Base-by-base conservation (phyloP, 768 basidiomycete genomes). In the Pleurotus cornucopiae region DNA sequence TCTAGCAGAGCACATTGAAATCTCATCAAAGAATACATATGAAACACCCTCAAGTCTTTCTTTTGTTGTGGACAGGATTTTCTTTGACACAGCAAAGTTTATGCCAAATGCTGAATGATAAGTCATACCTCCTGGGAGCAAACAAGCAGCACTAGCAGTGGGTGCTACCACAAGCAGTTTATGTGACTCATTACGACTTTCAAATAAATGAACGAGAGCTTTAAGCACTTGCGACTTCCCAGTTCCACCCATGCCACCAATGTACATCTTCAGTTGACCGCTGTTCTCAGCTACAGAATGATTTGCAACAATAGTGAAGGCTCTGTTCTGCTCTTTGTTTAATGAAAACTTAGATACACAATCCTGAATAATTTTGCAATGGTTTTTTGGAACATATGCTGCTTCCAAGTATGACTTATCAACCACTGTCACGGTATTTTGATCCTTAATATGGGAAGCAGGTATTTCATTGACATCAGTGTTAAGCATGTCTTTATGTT, bases 21-120 rank as follows among this genome's bases (percentile, higher is more conserved):
- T 56, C 56, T 78, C 76, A 66, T 77, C 73, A 2, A 76, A 47
- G 23, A 76, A 73, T 1, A 77, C 58, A 63, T 73, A 73, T 1
- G 73, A 65, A 6, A 74, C 67, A 23, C 67, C 62, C 26, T 56
- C 11, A 12, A 69, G 21, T 18, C 56, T 49, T 45, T 26, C 37
- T 12, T 53, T 30, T 13, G 52, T 45, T 46, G 59, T 26, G 9
- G 55, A 37, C 5, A 60, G 6, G 9, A 38, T 45, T 3, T 45
- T 21, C n/a, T 59, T 52, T 4, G 53, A 56, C 14, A 20, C 41
- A 43, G n/a, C n/a, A n/a, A 43, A n/a, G 30, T 46, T 58, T 1
- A 71, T 51, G 2, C 62, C 60, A 4, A 71, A 59, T 0, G 66
- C 44, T 5, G 56, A 59, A 59, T 70, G 65, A 40, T 66, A 66